Percentiles rank a stretch among this genome's conserved stretches.
phyloP scores from a whole-genome alignment of 2,329 filamentous ascomycete genomes.

The Talaromyces sp. region DNA sequence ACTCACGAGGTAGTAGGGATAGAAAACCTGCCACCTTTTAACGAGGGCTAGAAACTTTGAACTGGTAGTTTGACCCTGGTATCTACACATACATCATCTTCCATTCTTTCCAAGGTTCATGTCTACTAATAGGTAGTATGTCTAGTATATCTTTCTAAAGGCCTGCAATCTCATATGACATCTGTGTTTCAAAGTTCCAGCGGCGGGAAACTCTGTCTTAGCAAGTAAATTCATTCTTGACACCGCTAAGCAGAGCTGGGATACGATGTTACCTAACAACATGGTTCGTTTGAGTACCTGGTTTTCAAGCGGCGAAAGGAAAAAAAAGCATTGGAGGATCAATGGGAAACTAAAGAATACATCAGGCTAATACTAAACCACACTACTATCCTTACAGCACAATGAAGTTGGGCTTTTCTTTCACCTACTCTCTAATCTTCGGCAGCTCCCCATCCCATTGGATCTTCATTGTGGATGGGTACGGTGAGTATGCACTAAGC shows the following conservation, averaged over 20 bases:
- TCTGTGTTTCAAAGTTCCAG: no score
- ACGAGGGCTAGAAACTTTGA: no score
- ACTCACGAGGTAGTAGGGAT: no score
- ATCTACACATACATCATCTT: no score
- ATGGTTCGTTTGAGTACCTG: background rate
- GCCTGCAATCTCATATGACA: no score
- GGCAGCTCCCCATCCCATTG: conserved; percentile 47
- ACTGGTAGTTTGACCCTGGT: no score
- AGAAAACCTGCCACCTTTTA: no score
- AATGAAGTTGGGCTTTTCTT: background rate
- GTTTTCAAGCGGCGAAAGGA: background rate
- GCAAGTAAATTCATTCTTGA: background rate
- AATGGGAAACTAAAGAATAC: background rate
- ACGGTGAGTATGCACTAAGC: conserved; percentile 46
- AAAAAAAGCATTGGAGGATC: no score
- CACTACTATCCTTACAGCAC: background rate
- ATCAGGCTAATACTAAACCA: background rate
- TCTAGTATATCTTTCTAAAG: no score
- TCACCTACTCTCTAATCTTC: conserved; percentile 3
- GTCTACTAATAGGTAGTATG: no score
- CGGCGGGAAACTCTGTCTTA: no score
- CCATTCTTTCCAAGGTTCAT: no score
- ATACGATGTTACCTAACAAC: background rate
- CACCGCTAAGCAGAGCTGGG: background rate
- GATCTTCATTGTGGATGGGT: conserved; percentile 49